These are phyloP conservation scores for Apostasia ramifera DNA, from an alignment of 106 monocot genomes.

Conservation along the genomic window DNA sequence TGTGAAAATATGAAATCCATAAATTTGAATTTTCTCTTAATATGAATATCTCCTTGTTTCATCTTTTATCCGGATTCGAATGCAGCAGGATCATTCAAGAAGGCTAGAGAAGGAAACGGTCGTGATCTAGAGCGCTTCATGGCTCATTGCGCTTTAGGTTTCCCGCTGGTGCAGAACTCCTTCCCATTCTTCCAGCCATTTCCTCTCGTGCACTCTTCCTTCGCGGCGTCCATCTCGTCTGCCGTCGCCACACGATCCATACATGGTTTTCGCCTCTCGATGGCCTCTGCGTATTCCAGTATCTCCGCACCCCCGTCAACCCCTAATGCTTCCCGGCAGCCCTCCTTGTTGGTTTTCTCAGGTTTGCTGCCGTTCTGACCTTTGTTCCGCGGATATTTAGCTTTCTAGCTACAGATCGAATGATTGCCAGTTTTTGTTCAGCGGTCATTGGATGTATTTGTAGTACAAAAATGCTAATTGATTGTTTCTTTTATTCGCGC, in stretches of 20 bases:
- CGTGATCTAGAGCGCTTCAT: neutral
- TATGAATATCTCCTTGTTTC: too few species aligned
- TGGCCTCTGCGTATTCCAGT: conserved; percentile 2
- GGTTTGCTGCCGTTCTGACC: neutral
- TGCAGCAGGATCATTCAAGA: too few species aligned
- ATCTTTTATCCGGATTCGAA: too few species aligned
- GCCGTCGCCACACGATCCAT: neutral
- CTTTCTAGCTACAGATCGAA: neutral
- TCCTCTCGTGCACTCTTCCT: neutral
- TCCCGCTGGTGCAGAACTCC: neutral
- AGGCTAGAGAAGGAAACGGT: neutral
- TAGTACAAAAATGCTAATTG: too few species aligned
- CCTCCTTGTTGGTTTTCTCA: conserved; percentile 8
- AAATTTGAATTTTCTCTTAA: too few species aligned
- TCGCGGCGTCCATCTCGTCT: neutral
- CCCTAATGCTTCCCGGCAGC: neutral
- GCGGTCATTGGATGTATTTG: too few species aligned
- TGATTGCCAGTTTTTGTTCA: too few species aligned
- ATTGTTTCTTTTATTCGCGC: too few species aligned
- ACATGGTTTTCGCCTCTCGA: neutral
- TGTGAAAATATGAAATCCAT: too few species aligned
- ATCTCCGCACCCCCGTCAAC: neutral
- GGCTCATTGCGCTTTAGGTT: neutral
- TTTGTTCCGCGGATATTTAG: neutral
- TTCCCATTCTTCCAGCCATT: neutral